Evolutionary conservation across 257 asterid species (phyloP).

Genomic region (Verbena officinalis): DNA sequence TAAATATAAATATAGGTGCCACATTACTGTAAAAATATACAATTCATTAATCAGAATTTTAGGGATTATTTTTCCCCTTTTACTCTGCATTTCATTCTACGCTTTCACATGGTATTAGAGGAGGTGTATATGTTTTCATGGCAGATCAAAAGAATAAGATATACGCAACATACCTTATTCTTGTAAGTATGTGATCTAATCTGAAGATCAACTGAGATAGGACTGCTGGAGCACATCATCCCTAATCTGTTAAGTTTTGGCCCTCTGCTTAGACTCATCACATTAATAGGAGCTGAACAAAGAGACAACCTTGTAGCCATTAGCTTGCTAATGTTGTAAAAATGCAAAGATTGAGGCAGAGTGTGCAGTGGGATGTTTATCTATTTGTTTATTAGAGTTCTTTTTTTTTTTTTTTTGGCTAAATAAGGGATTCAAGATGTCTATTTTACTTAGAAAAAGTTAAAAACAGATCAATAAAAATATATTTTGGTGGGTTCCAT

Average conservation of each 20-base stretch:
- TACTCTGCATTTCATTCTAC: too few relatives aligned
- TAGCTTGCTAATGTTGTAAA: constrained; percentile 6
- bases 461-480: constrained; percentile 7
- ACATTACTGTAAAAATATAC: too few relatives aligned
- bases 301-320: constrained; percentile 45
- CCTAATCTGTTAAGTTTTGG: constrained; percentile 25
- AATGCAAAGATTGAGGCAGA: constrained; percentile 4
- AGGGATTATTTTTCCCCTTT: too few relatives aligned
- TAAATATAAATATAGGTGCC: too few relatives aligned
- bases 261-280: constrained; percentile 14
- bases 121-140: too few relatives aligned
- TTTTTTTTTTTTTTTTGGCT: constrained; percentile 14
- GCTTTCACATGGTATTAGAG: too few relatives aligned
- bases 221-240: constrained; percentile 42
- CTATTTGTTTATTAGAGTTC: not conserved
- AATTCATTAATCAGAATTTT: too few relatives aligned
- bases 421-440: constrained; percentile 29
- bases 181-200: constrained; percentile 44
- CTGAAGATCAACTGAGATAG: constrained; percentile 30
- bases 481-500: constrained; percentile 44
- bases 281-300: constrained; percentile 26
- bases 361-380: not conserved
- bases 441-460: not conserved
- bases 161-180: constrained; percentile 56
- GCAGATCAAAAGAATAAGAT: too few relatives aligned